Percentiles rank a stretch among this genome's conserved stretches.
These are phyloP conservation scores for Penicillium brasilianum DNA, from an alignment of 2,329 filamentous ascomycete species.

Conservation along the genomic window DNA sequence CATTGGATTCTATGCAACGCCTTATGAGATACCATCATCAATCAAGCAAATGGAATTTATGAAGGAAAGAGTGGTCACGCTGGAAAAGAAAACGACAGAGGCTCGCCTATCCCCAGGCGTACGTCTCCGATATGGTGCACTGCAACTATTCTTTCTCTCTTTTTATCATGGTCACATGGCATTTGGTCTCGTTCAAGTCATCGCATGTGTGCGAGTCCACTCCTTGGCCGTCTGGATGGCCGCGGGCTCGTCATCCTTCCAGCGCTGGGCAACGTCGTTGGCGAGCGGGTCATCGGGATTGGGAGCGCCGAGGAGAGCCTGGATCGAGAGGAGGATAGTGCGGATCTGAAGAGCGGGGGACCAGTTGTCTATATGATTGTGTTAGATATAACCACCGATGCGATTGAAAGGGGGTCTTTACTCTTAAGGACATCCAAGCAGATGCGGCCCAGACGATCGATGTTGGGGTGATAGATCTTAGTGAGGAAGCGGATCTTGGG, in stretches of 20 bases:
- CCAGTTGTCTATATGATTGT: constrained; percentile 78
- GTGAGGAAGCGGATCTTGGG: constrained; percentile 98
- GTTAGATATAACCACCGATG: constrained; percentile 12
- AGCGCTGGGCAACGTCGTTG: constrained; percentile 94
- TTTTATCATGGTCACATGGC: constrained; percentile 43
- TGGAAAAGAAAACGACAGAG: constrained; percentile 12
- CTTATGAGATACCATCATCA: constrained; percentile 11
- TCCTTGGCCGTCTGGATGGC: constrained; percentile 91
- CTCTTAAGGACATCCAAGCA: constrained; percentile 97
- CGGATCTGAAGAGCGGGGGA: constrained; percentile 96
- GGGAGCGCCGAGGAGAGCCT: constrained; percentile 91
- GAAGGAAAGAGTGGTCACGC: constrained; percentile 15
- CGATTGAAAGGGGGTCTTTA: constrained; percentile 49
- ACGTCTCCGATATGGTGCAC: constrained; percentile 20
- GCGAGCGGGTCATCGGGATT: constrained; percentile 99
- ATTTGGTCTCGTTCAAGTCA: constrained; percentile 47
- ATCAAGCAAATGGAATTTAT: constrained; percentile 13
- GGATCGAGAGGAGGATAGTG: constrained; percentile 97
- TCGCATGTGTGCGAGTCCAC: constrained; percentile 86
- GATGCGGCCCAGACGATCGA: constrained; percentile 95
- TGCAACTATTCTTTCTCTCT: constrained; percentile 29
- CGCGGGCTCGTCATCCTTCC: constrained; percentile 94
- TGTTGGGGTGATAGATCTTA: constrained; percentile 99
- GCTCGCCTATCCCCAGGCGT: constrained; percentile 21
- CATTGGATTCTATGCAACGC: constrained; percentile 26